Conservation (phyloP, 140 eudicot species). For the Senecio squalidus region DNA sequence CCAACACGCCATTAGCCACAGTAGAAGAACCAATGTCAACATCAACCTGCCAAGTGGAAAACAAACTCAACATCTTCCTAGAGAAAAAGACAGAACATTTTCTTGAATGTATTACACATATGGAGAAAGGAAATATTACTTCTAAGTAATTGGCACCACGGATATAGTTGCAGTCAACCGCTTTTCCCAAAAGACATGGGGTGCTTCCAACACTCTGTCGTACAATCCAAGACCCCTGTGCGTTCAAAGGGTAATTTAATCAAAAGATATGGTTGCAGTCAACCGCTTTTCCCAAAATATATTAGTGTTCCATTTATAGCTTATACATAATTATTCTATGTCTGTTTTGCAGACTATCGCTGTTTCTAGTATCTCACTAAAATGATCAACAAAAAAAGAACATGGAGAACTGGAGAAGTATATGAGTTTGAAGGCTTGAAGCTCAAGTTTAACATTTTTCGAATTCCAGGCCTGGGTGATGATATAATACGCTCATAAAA, state of each 20-base stretch:
- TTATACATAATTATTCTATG: background rate
- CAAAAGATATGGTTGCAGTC: conserved; percentile 76
- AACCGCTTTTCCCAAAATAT: conserved; percentile 93
- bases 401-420: no score
- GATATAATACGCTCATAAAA: no score
- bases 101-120: background rate
- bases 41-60: conserved; percentile 56
- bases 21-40: conserved; percentile 98
- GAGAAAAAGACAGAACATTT: background rate
- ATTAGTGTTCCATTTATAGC: no score
- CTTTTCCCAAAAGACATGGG: conserved; percentile 94
- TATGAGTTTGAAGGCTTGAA: no score
- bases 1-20: conserved; percentile 98
- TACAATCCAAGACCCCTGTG: conserved; percentile 98
- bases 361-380: no score
- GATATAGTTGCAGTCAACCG: conserved; percentile 95
- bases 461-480: no score
- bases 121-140: conserved; percentile 33
- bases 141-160: conserved; percentile 93
- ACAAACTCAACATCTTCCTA: background rate
- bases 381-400: no score
- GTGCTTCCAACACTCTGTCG: conserved; percentile 99
- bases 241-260: background rate
- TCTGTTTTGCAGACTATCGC: background rate
- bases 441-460: no score